Evolutionary conservation across 805 yeast genomes (phyloP).

Genomic region (Saturnispora gosingensis): DNA sequence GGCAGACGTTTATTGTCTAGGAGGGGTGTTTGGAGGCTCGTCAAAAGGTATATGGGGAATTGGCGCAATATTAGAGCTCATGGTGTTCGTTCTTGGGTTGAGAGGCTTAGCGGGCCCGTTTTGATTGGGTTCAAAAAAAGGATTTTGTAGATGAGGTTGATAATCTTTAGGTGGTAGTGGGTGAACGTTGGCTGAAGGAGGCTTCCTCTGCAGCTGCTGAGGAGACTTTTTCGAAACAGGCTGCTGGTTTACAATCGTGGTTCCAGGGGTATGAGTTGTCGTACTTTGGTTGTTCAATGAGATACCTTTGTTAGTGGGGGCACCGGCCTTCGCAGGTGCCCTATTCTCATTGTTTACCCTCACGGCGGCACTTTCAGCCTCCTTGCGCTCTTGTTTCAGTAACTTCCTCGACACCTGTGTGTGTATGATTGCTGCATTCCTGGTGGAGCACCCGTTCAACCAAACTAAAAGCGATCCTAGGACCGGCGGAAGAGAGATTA

Average conservation of each 20-base stretch:
- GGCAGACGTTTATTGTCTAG: background rate
- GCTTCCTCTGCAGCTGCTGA: background rate
- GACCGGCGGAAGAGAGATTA: conserved; percentile 70
- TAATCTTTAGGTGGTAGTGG: background rate
- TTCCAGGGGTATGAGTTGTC: background rate
- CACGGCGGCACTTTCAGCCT: background rate
- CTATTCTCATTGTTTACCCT: background rate
- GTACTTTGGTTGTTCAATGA: background rate
- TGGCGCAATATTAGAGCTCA: background rate
- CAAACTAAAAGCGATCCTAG: conserved; percentile 72
- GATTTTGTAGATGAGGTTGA: conserved; percentile 3
- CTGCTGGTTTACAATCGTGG: background rate
- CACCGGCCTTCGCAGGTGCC: background rate
- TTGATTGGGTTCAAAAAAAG: background rate
- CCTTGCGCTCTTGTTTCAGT: conserved; percentile 10
- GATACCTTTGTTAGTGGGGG: too few species aligned
- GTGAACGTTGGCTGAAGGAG: background rate
- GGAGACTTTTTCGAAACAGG: background rate
- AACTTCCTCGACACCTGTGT: conserved; percentile 23
- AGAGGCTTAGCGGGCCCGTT: background rate
- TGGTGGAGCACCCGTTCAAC: conserved; percentile 77
- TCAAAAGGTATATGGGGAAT: conserved; percentile 1
- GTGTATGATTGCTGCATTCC: conserved; percentile 80
- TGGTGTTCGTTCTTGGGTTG: background rate
- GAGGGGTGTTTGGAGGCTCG: conserved; percentile 1